A percentile compares a stretch with the other conserved stretches of the same genome.
Conservation (phyloP, 306 rosid species). For the Coriaria nepalensis region DNA sequence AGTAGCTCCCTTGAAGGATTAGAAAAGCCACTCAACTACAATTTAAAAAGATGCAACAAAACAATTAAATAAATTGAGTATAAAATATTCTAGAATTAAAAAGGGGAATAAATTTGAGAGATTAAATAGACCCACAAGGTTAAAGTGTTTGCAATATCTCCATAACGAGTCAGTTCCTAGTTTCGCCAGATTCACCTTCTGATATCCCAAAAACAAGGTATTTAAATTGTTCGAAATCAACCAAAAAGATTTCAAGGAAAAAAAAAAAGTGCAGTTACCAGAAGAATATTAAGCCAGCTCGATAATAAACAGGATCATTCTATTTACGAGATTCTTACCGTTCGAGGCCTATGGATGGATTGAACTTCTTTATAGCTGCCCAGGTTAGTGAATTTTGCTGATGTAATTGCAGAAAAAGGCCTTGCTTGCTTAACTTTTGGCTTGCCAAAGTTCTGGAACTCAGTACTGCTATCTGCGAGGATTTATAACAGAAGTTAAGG, state of each 20-base stretch:
- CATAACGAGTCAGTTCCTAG: conserved; percentile 42
- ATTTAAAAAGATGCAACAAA: background rate
- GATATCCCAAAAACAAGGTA: background rate
- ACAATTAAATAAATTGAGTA: background rate
- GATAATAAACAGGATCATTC: background rate
- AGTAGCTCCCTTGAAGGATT: conserved; percentile 35
- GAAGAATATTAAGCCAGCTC: no score
- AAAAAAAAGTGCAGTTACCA: no score
- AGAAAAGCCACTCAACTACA: conserved; percentile 26
- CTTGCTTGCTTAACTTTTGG: conserved; percentile 33
- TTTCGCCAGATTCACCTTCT: conserved; percentile 40
- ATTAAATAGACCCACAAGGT: conserved; percentile 36
- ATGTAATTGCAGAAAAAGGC: conserved; percentile 23
- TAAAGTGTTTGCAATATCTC: conserved; percentile 48
- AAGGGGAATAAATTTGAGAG: background rate
- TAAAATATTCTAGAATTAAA: background rate
- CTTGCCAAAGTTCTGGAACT: conserved; percentile 33
- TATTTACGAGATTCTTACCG: conserved; percentile 18
- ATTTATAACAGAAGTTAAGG: no score
- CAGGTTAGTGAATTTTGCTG: conserved; percentile 26
- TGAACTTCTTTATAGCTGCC: conserved; percentile 39
- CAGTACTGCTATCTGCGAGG: conserved; percentile 32
- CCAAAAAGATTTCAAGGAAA: no score
- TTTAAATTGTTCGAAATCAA: no score
- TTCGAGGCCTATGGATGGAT: conserved; percentile 29